Conservation (phyloP, 352 stramenopile species). For the Globisporangium uncinulatum region DNA sequence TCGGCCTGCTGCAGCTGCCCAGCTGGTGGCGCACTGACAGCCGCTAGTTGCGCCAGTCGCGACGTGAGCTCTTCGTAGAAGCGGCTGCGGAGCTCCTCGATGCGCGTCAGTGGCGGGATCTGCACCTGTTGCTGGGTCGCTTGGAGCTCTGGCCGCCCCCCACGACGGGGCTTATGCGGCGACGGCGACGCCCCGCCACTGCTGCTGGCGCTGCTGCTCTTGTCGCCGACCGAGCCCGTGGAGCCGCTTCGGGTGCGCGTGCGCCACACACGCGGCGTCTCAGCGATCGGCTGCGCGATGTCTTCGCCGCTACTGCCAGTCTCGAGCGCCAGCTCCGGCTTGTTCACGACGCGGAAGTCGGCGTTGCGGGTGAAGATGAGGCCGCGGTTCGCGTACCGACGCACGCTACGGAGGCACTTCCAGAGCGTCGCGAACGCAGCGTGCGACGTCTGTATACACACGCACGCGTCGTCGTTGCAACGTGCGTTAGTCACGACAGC, state of each 20-base stretch:
- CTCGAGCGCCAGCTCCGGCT: conserved; percentile 42
- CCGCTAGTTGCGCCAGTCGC: conserved; percentile 30
- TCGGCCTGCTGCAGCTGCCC: conserved; percentile 11
- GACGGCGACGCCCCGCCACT: conserved; percentile 31
- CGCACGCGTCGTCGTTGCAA: no score
- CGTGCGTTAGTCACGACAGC: conserved; percentile 1
- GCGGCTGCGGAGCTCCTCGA: conserved; percentile 48
- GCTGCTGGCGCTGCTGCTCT: conserved; percentile 21
- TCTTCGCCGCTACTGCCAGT: conserved; percentile 21
- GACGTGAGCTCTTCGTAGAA: conserved; percentile 62
- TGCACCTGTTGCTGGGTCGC: conserved; percentile 60
- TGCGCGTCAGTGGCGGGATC: conserved; percentile 46
- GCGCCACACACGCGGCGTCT: conserved; percentile 39
- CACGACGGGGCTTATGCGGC: conserved; percentile 17
- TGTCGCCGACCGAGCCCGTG: conserved; percentile 32
- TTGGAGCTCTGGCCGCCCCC: conserved; percentile 33
- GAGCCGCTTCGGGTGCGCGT: conserved; percentile 40
- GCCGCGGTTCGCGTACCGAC: conserved; percentile 65
- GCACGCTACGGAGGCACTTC: conserved; percentile 75
- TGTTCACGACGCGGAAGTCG: conserved; percentile 68
- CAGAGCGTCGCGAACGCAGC: conserved; percentile 59
- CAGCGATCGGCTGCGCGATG: conserved; percentile 16
- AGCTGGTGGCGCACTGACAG: conserved; percentile 11
- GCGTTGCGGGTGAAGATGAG: conserved; percentile 69
- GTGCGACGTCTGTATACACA: conserved; percentile 33